phyloP scores from a whole-genome alignment of 2,329 filamentous ascomycete species.

The Trichoderma lentiforme region DNA sequence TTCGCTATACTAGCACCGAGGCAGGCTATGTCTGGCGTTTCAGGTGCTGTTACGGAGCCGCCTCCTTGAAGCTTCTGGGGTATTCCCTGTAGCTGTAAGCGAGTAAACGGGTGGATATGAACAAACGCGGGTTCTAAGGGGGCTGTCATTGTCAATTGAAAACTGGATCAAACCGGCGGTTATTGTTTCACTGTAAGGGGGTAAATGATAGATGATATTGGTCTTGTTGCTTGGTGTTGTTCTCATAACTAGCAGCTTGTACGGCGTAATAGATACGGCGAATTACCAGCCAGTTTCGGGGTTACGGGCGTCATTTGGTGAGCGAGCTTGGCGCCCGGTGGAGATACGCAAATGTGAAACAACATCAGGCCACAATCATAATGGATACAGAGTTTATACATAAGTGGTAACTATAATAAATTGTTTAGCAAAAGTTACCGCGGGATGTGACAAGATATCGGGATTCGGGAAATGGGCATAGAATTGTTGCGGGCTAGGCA shows the following conservation, averaged over 20 bases:
- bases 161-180: background rate
- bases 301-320: background rate
- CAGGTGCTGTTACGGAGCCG: background rate
- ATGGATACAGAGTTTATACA: background rate
- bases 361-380: background rate
- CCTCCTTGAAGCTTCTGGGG: background rate
- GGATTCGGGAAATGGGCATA: background rate
- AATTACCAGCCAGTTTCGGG: background rate
- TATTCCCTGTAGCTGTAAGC: background rate
- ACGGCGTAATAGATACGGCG: background rate
- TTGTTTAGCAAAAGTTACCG: background rate
- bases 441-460: background rate
- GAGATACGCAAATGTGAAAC: background rate
- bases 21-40: background rate
- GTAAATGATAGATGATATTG: background rate
- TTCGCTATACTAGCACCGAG: background rate
- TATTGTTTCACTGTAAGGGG: background rate
- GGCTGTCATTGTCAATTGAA: background rate
- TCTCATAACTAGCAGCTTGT: background rate
- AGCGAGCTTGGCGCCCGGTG: background rate
- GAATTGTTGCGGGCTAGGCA: background rate
- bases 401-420: background rate
- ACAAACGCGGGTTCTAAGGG: background rate
- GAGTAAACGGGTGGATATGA: background rate
- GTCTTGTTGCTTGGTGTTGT: background rate